Conservation (phyloP, 2,329 filamentous ascomycete genomes). For the Fonsecaea monophora region DNA sequence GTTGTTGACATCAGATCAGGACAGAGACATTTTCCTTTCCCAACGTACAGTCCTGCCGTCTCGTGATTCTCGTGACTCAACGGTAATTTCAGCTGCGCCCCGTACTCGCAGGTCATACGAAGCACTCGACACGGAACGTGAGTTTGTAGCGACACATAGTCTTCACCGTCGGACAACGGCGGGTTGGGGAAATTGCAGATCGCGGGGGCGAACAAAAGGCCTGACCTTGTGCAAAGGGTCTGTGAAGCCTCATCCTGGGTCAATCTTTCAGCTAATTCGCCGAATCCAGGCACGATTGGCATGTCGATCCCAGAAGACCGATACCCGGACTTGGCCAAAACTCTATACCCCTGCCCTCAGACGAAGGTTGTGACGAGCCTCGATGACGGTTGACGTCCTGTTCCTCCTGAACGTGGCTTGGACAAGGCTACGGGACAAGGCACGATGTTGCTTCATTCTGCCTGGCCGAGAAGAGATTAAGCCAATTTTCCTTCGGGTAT, state of each 20-base stretch:
- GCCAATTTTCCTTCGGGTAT: neutral
- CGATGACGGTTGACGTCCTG: neutral
- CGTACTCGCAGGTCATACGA: neutral
- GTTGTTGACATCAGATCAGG: neutral
- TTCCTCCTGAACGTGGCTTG: neutral
- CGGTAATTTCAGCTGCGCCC: neutral
- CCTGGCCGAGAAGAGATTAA: neutral
- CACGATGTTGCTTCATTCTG: neutral
- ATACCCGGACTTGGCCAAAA: slow-evolving; percentile 6
- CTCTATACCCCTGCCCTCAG: neutral
- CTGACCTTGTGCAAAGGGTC: neutral
- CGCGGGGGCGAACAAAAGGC: neutral
- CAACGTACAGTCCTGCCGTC: neutral
- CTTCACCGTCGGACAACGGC: neutral
- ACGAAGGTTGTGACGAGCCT: neutral
- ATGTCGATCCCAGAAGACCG: neutral
- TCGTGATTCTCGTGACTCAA: neutral
- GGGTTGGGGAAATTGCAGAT: neutral
- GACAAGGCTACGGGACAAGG: slow-evolving; percentile 7
- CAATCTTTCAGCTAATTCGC: neutral
- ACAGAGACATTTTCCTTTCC: neutral
- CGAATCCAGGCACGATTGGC: neutral
- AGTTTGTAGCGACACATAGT: neutral
- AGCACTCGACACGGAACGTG: neutral
- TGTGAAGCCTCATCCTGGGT: too few species aligned